Evolutionary conservation across 306 rosid genomes (phyloP), one percentile per base, ranked within the genome.

Genomic region (Fragaria iinumae): DNA sequence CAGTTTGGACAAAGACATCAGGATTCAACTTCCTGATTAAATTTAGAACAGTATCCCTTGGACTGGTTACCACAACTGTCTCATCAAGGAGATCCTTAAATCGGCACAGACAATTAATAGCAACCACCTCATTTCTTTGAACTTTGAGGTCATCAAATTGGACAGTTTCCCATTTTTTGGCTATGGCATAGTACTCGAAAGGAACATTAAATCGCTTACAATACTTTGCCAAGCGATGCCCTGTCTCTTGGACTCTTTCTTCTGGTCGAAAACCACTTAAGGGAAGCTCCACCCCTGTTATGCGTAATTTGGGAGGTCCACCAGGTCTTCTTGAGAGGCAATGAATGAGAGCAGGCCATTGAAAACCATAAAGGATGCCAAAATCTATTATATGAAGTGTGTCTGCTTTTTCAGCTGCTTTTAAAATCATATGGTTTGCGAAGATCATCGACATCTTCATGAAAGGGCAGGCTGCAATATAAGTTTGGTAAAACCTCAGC

Each of bases 361-460:
- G 98, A 79, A 89, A 93, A 68, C 98, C 98, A 69, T 93, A 91
- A 2, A 84, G 71, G 82, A 93, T 93, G 73, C 98, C 98, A 44
- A 93, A 93, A 77, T 93, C 98, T 29, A 93, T 80, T 18, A 91
- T 83, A 74, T 93, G 98, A 77, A 91, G 93, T 0, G 84, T 56
- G 49, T 80, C 79, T 20, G 90, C 88, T 38, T 85, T 77, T 72
- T 88, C 86, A 72, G 90, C 90, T n/a, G 50, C 78, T 45, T 83
- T 84, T 20, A 80, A 0, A 56, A 93, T 91, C 83, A 55, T 85
- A 14, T 75, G 75, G 48, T 91, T 88, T 73, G 95, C 87, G 62
- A 93, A 88, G 83, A 84, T 69, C 78, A 80, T 83, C 5, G 88
- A 80, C 69, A 88, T 47, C 68, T 86, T 93, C 82, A 53, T 86